phyloP scores from a whole-genome alignment of 2,329 filamentous ascomycete genomes.

The Colletotrichum lini region DNA sequence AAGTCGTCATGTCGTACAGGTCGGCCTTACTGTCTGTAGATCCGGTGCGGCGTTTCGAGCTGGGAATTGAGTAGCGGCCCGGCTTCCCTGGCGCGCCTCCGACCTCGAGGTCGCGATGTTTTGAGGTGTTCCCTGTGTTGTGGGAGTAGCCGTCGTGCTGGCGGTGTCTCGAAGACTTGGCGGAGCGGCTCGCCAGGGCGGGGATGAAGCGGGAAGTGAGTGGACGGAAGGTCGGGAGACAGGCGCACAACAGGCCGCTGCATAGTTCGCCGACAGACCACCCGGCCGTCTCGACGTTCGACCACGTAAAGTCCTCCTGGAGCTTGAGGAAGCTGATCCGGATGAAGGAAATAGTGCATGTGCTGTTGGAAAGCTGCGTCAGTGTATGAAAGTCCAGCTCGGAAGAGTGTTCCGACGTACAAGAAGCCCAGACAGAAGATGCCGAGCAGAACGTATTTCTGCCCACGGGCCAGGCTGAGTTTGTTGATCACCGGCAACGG shows the following conservation, averaged over 20 bases:
- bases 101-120: constrained; percentile 28
- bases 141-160: constrained; percentile 1
- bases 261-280: constrained; percentile 47
- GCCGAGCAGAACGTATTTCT: constrained; percentile 45
- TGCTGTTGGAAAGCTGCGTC: constrained; percentile 21
- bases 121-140: constrained; percentile 7
- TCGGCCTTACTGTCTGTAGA: constrained; percentile 29
- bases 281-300: constrained; percentile 45
- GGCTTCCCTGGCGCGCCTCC: not conserved
- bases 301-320: constrained; percentile 44
- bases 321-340: constrained; percentile 45
- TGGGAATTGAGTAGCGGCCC: not conserved
- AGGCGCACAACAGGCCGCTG: constrained; percentile 45
- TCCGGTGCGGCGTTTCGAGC: not conserved
- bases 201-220: constrained; percentile 39
- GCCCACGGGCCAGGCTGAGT: constrained; percentile 34
- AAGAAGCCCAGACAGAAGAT: constrained; percentile 46
- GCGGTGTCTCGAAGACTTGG: constrained; percentile 19
- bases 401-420: constrained; percentile 19
- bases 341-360: constrained; percentile 46
- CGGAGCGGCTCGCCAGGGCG: constrained; percentile 9
- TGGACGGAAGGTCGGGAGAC: constrained; percentile 47
- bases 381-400: not conserved
- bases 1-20: constrained; percentile 25
- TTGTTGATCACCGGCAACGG: constrained; percentile 42